Evolutionary conservation across 208 protist species (phyloP), one percentile per base, ranked within the genome.

Genomic region (Crithidia expoeki): DNA sequence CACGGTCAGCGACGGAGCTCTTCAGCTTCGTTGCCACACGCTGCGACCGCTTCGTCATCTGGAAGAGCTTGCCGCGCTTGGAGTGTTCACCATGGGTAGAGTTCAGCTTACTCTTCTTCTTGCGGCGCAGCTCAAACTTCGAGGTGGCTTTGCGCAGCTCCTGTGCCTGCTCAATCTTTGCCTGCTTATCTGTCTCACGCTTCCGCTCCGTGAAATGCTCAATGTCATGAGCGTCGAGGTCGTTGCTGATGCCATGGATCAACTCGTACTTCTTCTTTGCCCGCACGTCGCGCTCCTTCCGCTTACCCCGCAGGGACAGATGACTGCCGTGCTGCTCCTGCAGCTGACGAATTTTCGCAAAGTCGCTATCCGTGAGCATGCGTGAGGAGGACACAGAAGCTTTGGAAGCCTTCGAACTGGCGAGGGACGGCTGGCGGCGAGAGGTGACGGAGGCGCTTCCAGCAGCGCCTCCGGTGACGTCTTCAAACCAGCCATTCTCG

Each of bases 81-180:
- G 88, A 86, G 74, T 97, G 88, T 68, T 95, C 88, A 17, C 77
- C 74, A 63, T 95, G 89, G 0, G 93, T 95, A 2, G 93, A 88
- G 80, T 94, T 94, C 19, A 94, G 81, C 66, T 94, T 94, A 64
- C 83, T 94, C 88, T 97, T 97, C 80, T 83, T 94, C 77, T 94
- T 94, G 76, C 92, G 91, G 19, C 84, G 76, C 28, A 94, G 84
- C 71, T 96, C 92, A 68, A 96, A 96, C 79, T 91, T 93, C 44
- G 88, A 95, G 33, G 61, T 80, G 27, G 85, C 86, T 74, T 87
- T 85, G 51, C 93, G 86, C 44, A 89, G 68, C 76, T 97, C 90
- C 59, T 88, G 83, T 2, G 90, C 86, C 36, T 82, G 66, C 51
- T 90, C 90, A 32, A 97, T 90, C 82, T 95, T 95, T 40, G 92